Percentiles rank a stretch among this genome's conserved stretches.
These are phyloP conservation scores for Trichosporon coremiiforme DNA, from an alignment of 1,284 basidiomycete genomes.

Conservation along the genomic window DNA sequence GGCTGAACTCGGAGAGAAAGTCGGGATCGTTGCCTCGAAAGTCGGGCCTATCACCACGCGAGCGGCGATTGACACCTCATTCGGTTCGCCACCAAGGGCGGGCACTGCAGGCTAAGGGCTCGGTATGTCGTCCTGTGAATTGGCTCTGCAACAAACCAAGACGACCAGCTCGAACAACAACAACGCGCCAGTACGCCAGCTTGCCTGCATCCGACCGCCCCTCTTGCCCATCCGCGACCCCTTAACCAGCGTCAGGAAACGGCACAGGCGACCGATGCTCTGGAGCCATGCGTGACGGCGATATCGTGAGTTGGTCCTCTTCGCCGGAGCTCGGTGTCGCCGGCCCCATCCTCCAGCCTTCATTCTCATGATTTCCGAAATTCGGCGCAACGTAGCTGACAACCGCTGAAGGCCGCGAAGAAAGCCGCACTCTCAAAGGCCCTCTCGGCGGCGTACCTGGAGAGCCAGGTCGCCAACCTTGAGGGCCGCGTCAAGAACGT, in stretches of 20 bases:
- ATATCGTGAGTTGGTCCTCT: slow-evolving; percentile 24
- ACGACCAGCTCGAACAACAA: neutral
- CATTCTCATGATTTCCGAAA: neutral
- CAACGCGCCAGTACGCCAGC: too few relatives aligned
- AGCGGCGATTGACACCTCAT: neutral
- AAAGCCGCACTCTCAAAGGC: slow-evolving; percentile 53
- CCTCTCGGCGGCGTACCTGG: slow-evolving; percentile 54
- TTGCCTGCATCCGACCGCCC: neutral
- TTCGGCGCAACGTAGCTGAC: neutral
- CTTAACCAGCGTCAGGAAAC: neutral
- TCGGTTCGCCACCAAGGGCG: slow-evolving; percentile 12
- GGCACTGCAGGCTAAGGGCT: neutral
- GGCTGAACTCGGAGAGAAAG: slow-evolving; percentile 12
- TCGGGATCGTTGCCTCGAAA: slow-evolving; percentile 8
- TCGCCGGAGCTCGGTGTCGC: too few relatives aligned
- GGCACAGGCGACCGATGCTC: slow-evolving; percentile 10
- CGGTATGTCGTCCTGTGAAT: slow-evolving; percentile 11
- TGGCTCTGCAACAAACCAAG: slow-evolving; percentile 3
- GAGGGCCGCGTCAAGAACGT: slow-evolving; percentile 46
- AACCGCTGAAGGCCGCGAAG: slow-evolving; percentile 39
- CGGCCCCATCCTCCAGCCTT: too few relatives aligned
- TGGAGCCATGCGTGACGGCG: slow-evolving; percentile 27
- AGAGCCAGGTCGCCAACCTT: slow-evolving; percentile 55
- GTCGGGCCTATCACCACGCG: slow-evolving; percentile 6
- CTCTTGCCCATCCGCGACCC: neutral